phyloP scores from a whole-genome alignment of 2,329 filamentous ascomycete genomes.

The Trichophyton equinum region DNA sequence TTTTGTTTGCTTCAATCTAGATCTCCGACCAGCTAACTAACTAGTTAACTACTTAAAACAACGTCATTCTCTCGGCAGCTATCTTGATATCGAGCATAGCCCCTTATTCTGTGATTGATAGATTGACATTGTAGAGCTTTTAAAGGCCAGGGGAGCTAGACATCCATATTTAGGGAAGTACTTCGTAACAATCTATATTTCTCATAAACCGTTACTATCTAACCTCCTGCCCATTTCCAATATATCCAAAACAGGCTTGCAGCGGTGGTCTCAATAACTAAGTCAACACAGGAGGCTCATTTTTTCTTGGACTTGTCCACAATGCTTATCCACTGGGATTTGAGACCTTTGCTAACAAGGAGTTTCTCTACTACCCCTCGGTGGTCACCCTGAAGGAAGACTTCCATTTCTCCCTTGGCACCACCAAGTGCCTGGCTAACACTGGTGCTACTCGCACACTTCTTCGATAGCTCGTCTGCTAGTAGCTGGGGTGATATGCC shows the following conservation, averaged over 20 bases:
- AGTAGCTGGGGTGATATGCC: conserved; percentile 47
- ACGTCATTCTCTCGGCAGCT: too few relatives aligned
- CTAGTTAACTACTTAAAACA: too few relatives aligned
- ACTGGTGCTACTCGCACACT: conserved; percentile 55
- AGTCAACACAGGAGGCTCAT: not conserved
- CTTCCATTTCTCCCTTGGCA: conserved; percentile 52
- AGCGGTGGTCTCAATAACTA: too few relatives aligned
- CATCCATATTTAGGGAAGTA: too few relatives aligned
- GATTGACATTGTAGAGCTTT: too few relatives aligned
- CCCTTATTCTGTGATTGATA: too few relatives aligned
- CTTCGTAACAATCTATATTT: too few relatives aligned
- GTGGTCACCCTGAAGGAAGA: conserved; percentile 56
- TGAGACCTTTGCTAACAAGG: conserved; percentile 47
- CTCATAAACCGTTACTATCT: not conserved
- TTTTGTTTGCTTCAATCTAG: not conserved
- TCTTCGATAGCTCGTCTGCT: conserved; percentile 54
- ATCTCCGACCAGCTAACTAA: not conserved
- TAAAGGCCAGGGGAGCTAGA: too few relatives aligned
- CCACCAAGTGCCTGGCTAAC: conserved; percentile 50
- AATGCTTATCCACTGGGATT: conserved; percentile 49
- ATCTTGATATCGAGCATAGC: too few relatives aligned
- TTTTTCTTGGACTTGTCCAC: conserved; percentile 57
- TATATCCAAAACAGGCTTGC: too few relatives aligned
- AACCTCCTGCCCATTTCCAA: not conserved
- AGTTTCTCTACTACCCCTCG: conserved; percentile 48